Evolutionary conservation across 2,329 filamentous ascomycete species (phyloP), one percentile per base, ranked within the genome.

Genomic region (Pseudodiploospora longispora): DNA sequence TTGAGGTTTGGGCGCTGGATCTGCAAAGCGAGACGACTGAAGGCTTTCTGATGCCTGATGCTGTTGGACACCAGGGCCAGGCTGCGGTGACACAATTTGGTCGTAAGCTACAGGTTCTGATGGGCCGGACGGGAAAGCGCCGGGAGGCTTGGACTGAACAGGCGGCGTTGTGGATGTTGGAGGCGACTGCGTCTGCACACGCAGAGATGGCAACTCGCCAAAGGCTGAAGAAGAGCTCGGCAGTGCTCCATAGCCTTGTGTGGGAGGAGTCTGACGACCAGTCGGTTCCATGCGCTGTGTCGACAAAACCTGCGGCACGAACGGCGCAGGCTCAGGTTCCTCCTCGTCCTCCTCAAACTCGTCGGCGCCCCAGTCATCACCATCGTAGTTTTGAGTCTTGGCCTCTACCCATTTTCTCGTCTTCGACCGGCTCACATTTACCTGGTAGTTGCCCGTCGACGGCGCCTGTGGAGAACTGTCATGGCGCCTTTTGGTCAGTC

Each of bases 351-450:
- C 76, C n/a, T 80, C 76, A 46, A 79, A 76, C 6, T 82, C 78
- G 32, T 83, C 80, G 44, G 74, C 84, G 32, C 88, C 91, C 90
- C 91, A 96, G 59, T 95, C 91, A 56, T 94, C 89, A 50, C 90
- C 91, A 57, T 91, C 90, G 59, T 97, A 97, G 59, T 80, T 86
- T 55, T 85, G 82, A 47, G 80, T 75, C 64, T 90, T 91, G 32
- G 91, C 91, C 57, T 95, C 85, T 33, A 91, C 84, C 91, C 91
- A 97, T 76, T 95, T 95, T 66, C 83, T 86, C 44, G 90, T 96
- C 69, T 95, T 95, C 44, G 82, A 78, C 49, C 91, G 82, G 66
- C 87, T 91, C 40, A 96, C 82, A 62, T 95, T 94, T 41, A 88
- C 80, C 61, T 86, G 85, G 67, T 90, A 95, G 28, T 65, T 57